phyloP scores from a whole-genome alignment of 345 rosid genomes.

The Physaria fendleri region DNA sequence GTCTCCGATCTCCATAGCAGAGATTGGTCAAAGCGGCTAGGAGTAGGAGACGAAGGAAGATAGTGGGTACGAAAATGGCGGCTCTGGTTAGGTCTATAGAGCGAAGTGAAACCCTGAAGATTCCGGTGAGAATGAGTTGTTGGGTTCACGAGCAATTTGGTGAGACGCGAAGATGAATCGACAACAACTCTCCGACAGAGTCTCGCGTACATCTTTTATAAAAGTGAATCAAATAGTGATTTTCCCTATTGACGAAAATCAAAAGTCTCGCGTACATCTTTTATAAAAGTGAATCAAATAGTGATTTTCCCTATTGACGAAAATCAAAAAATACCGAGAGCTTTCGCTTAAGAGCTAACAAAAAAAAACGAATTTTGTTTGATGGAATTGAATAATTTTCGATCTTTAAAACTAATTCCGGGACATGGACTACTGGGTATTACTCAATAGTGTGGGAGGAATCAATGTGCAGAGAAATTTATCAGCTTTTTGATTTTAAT shows the following conservation, averaged over 20 bases:
- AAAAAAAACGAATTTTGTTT: neutral
- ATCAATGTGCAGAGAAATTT: neutral
- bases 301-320: neutral
- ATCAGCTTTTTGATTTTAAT: neutral
- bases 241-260: neutral
- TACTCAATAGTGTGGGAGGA: neutral
- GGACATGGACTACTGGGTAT: neutral
- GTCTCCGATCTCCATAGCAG: slow-evolving; percentile 31
- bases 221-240: neutral
- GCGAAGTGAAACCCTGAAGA: slow-evolving; percentile 6
- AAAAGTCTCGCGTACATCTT: slow-evolving; percentile 40
- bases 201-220: slow-evolving; percentile 36
- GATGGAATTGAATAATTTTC: neutral
- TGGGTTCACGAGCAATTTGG: slow-evolving; percentile 22
- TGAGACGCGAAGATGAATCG: slow-evolving; percentile 33
- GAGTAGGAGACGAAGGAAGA: slow-evolving; percentile 15
- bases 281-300: neutral
- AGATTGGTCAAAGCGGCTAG: slow-evolving; percentile 26
- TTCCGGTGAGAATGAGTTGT: slow-evolving; percentile 12
- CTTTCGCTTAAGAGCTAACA: neutral
- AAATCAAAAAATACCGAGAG: neutral
- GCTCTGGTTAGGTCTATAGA: slow-evolving; percentile 19
- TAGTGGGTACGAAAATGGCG: slow-evolving; percentile 17
- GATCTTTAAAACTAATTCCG: neutral
- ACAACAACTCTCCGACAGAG: slow-evolving; percentile 31